Conservation (phyloP, 2,329 filamentous ascomycete genomes). For the Hypoxylon sp. region DNA sequence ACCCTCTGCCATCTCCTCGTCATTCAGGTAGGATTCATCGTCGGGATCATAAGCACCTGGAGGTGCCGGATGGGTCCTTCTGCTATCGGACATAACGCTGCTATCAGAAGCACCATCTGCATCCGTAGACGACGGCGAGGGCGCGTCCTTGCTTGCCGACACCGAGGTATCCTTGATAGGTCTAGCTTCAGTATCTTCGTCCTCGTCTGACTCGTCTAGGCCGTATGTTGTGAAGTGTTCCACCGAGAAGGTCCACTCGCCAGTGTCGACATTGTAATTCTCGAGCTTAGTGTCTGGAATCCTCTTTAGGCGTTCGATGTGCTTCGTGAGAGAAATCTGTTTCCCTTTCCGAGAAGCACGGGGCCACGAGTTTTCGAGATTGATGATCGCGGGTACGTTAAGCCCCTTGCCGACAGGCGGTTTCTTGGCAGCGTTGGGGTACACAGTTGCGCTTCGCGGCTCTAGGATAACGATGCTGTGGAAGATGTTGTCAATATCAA, state of each 20-base stretch:
- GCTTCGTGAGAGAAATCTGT: slow-evolving; percentile 79
- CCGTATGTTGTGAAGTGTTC: slow-evolving; percentile 97
- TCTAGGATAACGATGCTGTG: slow-evolving; percentile 81
- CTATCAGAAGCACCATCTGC: slow-evolving; percentile 55
- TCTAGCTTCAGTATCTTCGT: slow-evolving; percentile 69
- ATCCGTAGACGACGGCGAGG: slow-evolving; percentile 39
- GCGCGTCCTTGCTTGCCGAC: slow-evolving; percentile 40
- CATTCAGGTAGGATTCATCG: slow-evolving; percentile 64
- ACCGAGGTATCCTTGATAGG: slow-evolving; percentile 44
- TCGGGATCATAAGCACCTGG: slow-evolving; percentile 84
- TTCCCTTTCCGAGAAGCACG: slow-evolving; percentile 72
- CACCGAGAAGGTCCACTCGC: slow-evolving; percentile 92
- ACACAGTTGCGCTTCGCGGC: slow-evolving; percentile 87
- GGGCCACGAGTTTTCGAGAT: slow-evolving; percentile 94
- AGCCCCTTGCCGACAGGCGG: slow-evolving; percentile 87
- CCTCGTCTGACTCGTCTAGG: slow-evolving; percentile 80
- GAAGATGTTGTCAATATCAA: slow-evolving; percentile 84
- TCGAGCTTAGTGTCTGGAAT: slow-evolving; percentile 86
- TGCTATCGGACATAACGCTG: slow-evolving; percentile 68
- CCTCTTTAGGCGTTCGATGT: slow-evolving; percentile 82
- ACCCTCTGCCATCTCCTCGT: slow-evolving; percentile 60
- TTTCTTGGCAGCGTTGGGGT: slow-evolving; percentile 80
- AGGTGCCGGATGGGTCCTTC: slow-evolving; percentile 62
- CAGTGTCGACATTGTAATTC: slow-evolving; percentile 80
- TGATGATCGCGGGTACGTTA: slow-evolving; percentile 89